Base-by-base conservation (phyloP, 2,329 filamentous ascomycete species). In the Biscogniauxia marginata region DNA sequence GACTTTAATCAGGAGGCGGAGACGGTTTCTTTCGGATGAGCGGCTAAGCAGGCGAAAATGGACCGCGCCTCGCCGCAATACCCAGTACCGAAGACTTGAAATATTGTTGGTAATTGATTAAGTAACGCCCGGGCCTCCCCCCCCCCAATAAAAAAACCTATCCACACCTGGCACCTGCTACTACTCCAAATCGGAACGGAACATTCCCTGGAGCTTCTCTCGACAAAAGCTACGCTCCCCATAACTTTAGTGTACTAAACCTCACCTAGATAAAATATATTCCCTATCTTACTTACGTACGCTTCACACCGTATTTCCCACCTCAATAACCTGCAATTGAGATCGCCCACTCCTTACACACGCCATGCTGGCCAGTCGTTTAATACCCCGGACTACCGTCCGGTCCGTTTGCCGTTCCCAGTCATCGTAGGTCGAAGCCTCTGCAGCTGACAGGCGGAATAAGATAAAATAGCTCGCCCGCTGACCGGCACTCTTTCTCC, bases 311-410 rank as follows among this genome's bases (percentile, higher is more conserved):
- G 30, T 25, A 16, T 16, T 39, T 51, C 18, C 25, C 43, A 43
- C 51, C 45, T 52, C 48, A 50, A 44, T 46, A 18, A 48, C 49
- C 49, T 47, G 46, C 49, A 55, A 56, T 54, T 59, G 53, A 56
- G 24, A 55, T 46, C 49, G 11, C 30, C 50, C 39, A 45, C 53
- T 44, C 55, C 52, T 54, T 54, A 60, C 63, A 62, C 63, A 67
- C 72, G 82, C 67, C 59, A 87, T 87, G 84, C 74, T 87, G 71
- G 76, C 82, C 63, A 82, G 78, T 71, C 82, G 83, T 71, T 79
- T 85, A 79, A 79, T 85, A 80, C 78, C 81, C 65, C 79, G 83
- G 73, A 76, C 78, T 66, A 76, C 79, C 70, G 78, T 77, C 69
- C 82, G 82, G 70, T 83, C 84, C 69, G 80, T 79, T 58, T 81